A percentile compares a stretch with the other conserved stretches of the same genome.
Evolutionary conservation across 140 eudicot genomes (phyloP).

Genomic region (Flaveria floridana): DNA sequence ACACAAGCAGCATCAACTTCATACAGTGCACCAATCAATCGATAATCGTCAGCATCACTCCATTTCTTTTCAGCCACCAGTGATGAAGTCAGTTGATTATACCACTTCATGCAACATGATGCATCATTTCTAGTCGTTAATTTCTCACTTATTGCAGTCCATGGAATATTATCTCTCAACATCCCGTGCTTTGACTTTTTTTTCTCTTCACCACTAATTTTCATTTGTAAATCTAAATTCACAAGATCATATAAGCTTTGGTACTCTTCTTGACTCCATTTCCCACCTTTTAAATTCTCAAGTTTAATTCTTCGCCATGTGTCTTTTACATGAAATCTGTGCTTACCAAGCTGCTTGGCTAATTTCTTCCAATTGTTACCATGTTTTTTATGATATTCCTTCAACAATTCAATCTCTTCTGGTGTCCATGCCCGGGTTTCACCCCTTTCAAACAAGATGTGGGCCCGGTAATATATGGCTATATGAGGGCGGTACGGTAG

Average conservation of each 20-base stretch:
- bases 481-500: conserved; percentile 54
- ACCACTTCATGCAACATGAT: conserved; percentile 65
- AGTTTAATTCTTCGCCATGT: conserved; percentile 57
- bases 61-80: conserved; percentile 59
- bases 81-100: conserved; percentile 53
- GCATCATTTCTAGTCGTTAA: conserved; percentile 46
- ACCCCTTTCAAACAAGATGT: conserved; percentile 44
- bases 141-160: conserved; percentile 63
- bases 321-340: conserved; percentile 57
- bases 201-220: conserved; percentile 38
- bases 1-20: conserved; percentile 58
- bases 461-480: conserved; percentile 60
- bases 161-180: conserved; percentile 70
- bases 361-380: conserved; percentile 60
- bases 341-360: conserved; percentile 58
- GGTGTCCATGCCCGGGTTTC: conserved; percentile 51
- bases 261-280: conserved; percentile 69
- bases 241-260: conserved; percentile 58
- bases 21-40: conserved; percentile 51
- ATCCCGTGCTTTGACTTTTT: conserved; percentile 64
- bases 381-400: conserved; percentile 33
- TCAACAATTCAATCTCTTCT: conserved; percentile 51
- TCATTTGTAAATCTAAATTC: conserved; percentile 54
- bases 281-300: conserved; percentile 36
- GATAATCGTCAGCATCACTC: conserved; percentile 66